A percentile compares a stretch with the other conserved stretches of the same genome.
phyloP scores from a whole-genome alignment of 2,329 filamentous ascomycete genomes.

The Blumeriella jaapii region DNA sequence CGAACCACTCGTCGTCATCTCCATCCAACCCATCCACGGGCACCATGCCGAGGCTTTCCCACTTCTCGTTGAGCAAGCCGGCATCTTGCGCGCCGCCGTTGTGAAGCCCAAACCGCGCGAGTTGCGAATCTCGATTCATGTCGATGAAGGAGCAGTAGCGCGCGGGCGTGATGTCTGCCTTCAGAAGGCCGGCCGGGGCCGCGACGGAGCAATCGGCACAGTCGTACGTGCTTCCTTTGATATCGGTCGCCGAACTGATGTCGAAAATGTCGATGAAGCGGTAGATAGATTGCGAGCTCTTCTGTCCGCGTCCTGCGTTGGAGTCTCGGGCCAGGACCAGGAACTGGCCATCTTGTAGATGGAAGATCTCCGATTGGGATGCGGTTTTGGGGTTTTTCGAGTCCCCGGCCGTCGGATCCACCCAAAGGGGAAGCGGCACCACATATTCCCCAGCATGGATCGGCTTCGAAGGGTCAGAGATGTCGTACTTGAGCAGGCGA shows the following conservation, averaged over 20 bases:
- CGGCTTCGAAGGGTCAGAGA: constrained; percentile 34
- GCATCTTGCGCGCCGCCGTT: constrained; percentile 53
- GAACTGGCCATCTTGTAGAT: constrained; percentile 51
- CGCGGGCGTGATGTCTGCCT: constrained; percentile 42
- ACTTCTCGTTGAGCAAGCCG: constrained; percentile 61
- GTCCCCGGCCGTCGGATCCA: constrained; percentile 31
- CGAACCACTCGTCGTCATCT: constrained; percentile 48
- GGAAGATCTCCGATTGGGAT: constrained; percentile 58
- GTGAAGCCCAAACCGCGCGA: constrained; percentile 54
- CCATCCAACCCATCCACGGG: constrained; percentile 39
- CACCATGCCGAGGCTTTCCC: constrained; percentile 56
- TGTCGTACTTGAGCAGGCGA: constrained; percentile 53
- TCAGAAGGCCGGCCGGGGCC: constrained; percentile 39
- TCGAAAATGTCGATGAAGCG: constrained; percentile 61
- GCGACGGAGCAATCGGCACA: constrained; percentile 27
- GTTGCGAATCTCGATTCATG: constrained; percentile 53
- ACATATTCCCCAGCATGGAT: constrained; percentile 50
- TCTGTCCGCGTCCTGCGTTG: constrained; percentile 44
- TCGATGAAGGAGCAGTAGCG: constrained; percentile 56
- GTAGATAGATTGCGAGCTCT: constrained; percentile 43
- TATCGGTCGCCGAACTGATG: constrained; percentile 47
- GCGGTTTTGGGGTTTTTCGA: constrained; percentile 43
- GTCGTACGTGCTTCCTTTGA: constrained; percentile 37
- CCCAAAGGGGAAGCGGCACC: constrained; percentile 50
- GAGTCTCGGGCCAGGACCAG: constrained; percentile 55